A percentile compares a stretch with the other conserved stretches of the same genome.
phyloP scores from a whole-genome alignment of 768 basidiomycete species.

The Russula sp. region DNA sequence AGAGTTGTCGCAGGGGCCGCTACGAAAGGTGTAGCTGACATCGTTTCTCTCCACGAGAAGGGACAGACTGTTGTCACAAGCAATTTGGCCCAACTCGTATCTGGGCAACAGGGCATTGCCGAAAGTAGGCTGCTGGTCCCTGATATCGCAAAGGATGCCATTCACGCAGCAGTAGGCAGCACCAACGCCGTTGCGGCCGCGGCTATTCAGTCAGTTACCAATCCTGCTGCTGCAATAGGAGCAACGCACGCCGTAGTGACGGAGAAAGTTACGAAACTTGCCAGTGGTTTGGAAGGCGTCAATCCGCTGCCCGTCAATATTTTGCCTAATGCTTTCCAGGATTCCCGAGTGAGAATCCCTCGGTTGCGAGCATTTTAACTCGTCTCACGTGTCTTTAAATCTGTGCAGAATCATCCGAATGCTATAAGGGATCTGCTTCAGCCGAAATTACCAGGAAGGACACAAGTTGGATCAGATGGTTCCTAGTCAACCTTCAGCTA shows the following conservation, averaged over 20 bases:
- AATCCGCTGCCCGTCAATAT: background rate
- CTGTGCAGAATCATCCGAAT: background rate
- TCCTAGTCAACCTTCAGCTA: background rate
- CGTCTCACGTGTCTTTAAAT: too few species aligned
- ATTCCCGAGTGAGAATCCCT: background rate
- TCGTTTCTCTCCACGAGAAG: conserved; percentile 1
- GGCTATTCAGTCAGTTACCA: background rate
- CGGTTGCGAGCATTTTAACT: background rate
- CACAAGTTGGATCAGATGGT: background rate
- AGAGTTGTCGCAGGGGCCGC: background rate
- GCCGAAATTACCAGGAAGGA: conserved; percentile 3
- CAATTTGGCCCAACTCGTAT: conserved; percentile 1
- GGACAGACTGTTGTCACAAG: background rate
- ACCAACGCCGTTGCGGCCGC: background rate
- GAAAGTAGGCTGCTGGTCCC: background rate
- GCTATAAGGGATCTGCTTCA: conserved; percentile 1
- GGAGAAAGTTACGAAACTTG: background rate
- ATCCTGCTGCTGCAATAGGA: background rate
- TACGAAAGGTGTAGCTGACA: background rate
- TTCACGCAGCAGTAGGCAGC: background rate
- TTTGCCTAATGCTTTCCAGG: background rate
- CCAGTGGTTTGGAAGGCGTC: background rate
- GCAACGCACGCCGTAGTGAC: background rate
- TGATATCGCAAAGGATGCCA: background rate
- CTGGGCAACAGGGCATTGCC: background rate